Base-by-base conservation (phyloP, 1,139 yeast species). In the Yamadazyma atmosphaerica region DNA sequence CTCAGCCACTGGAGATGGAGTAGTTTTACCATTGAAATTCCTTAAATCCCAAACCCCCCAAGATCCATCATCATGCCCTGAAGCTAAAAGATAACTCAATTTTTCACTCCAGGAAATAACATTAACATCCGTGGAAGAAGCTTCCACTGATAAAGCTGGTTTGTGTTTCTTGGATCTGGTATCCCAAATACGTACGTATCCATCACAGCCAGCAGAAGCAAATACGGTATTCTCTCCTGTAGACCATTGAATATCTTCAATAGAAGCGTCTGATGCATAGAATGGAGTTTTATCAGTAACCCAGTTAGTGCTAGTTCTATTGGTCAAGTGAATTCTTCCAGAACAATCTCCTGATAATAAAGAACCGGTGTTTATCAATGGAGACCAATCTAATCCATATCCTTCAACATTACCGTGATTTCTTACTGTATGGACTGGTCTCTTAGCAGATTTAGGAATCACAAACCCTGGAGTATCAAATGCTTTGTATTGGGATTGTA, bases 31-130 rank as follows among this genome's bases (percentile, higher is more conserved):
- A 47, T 79, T 77, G 67, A 94, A 89, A 52, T 79, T 85, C 60
- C 98, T 83, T 64, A 92, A 74, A 68, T 92, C 99, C 98, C 99
- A 92, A 31, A 92, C 94, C 38, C 95, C 89, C 96, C 98, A 92
- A 23, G 83, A 68, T 45, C 99, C 99, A 60, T 89, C 96, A 61
- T 92, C 99, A 57, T 92, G 96, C 49, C 99, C 99, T 36, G 94
- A 83, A 1, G 98, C 98, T 44, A 92, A 73, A 54, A 92, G 70
- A 55, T 89, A 87, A 56, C 84, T 84, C 48, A 90, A 85, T 57
- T 86, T 86, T 44, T 78, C 78, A 65, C 94, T 87, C 99, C 99
- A 92, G 34, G 96, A 86, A 61, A 94, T 85, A 41, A 94, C 98
- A 58, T 92, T 92, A 44, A 92, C 88, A 61, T 92, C 99, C 1